phyloP scores from a whole-genome alignment of 371 early-diverging fungal genomes.

The Mucor irregularis region DNA sequence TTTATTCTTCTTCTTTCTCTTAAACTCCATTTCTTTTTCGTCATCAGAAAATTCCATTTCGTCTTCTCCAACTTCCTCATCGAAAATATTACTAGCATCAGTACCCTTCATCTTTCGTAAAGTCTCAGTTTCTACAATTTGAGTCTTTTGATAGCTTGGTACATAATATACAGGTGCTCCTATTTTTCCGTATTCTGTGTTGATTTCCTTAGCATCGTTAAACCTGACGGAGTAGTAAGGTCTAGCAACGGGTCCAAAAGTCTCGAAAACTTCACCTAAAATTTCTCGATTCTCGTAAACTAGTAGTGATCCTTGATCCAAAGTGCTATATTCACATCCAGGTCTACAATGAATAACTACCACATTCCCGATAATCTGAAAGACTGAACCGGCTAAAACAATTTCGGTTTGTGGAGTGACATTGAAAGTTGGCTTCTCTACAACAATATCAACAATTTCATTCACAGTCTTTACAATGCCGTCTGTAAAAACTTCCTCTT shows the following conservation, averaged over 20 bases:
- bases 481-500: constrained; percentile 5
- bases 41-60: constrained; percentile 90
- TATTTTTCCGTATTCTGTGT: constrained; percentile 29
- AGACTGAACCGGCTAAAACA: constrained; percentile 65
- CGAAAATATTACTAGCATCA: constrained; percentile 91
- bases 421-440: constrained; percentile 60
- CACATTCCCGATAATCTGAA: constrained; percentile 72
- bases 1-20: constrained; percentile 42
- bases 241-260: constrained; percentile 87
- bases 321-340: constrained; percentile 53
- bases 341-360: constrained; percentile 68
- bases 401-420: constrained; percentile 61
- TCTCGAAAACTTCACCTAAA: constrained; percentile 88
- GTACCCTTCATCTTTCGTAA: constrained; percentile 74
- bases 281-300: constrained; percentile 63
- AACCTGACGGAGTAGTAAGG: constrained; percentile 87
- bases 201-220: constrained; percentile 63
- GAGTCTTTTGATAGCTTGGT: constrained; percentile 48
- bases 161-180: constrained; percentile 69
- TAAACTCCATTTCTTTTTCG: constrained; percentile 71
- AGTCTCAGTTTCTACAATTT: constrained; percentile 66
- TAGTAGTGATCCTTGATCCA: constrained; percentile 83
- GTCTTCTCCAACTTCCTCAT: constrained; percentile 85
- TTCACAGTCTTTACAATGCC: constrained; percentile 46
- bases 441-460: constrained; percentile 58